Conservation (phyloP, 352 stramenopile species). For the Globisporangium irregulare region DNA sequence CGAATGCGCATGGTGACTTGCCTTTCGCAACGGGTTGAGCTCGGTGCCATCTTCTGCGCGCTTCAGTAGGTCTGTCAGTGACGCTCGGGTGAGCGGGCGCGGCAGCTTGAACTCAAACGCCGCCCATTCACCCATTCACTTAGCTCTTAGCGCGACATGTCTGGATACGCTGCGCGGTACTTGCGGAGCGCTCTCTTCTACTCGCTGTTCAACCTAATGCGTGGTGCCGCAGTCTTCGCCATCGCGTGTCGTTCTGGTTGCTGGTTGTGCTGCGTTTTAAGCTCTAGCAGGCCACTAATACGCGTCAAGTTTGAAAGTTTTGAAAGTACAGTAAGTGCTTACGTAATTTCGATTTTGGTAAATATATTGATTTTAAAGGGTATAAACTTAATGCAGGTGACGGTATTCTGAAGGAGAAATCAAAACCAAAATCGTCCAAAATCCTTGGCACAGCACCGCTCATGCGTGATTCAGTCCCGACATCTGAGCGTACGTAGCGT, state of each 20-base stretch:
- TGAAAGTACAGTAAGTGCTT: not conserved
- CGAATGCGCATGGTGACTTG: not conserved
- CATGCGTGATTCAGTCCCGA: no score
- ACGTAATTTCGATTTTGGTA: not conserved
- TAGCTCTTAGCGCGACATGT: not conserved
- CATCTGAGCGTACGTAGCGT: no score
- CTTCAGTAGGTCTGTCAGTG: not conserved
- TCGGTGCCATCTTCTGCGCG: not conserved
- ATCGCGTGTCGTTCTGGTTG: not conserved
- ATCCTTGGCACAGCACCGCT: no score
- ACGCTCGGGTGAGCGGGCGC: not conserved
- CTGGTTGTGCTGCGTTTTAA: not conserved
- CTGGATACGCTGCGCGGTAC: not conserved
- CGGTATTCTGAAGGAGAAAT: constrained; percentile 3
- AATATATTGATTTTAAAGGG: constrained; percentile 1
- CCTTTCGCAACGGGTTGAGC: not conserved
- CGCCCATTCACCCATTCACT: not conserved
- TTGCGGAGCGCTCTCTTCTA: not conserved
- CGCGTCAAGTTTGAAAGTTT: not conserved
- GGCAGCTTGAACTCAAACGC: not conserved
- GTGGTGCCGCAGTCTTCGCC: not conserved
- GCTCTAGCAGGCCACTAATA: not conserved
- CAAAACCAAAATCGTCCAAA: no score
- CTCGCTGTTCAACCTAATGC: not conserved
- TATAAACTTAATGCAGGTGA: not conserved